Percentiles rank a stretch among this genome's conserved stretches.
Evolutionary conservation across 768 basidiomycete genomes (phyloP).

Genomic region (Phylloporus sp.): DNA sequence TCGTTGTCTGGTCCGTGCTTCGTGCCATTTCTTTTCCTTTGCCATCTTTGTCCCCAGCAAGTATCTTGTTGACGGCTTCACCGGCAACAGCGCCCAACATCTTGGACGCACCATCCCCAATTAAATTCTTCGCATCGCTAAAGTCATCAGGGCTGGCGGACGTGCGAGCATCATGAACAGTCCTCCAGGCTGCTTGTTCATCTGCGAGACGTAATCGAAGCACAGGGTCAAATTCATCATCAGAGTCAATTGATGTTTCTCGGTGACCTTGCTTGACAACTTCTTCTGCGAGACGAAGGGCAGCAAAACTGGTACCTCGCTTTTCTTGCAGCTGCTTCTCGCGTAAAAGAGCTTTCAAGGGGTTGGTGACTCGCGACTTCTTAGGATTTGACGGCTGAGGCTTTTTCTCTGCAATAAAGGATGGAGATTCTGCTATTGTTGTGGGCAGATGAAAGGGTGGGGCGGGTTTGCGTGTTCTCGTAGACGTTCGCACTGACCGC

Average conservation of each 20-base stretch:
- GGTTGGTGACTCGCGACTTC: conserved; percentile 36
- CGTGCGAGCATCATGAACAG: conserved; percentile 28
- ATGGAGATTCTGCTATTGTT: conserved; percentile 7
- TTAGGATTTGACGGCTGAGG: conserved; percentile 11
- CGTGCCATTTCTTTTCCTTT: conserved; percentile 27
- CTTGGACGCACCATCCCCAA: conserved; percentile 35
- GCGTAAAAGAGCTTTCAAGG: conserved; percentile 51
- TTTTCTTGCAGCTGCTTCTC: conserved; percentile 41
- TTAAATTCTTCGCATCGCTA: conserved; percentile 23
- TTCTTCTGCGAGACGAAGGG: conserved; percentile 44
- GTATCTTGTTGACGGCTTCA: conserved; percentile 42
- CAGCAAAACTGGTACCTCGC: conserved; percentile 36
- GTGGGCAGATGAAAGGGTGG: conserved; percentile 9
- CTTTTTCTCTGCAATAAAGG: not conserved
- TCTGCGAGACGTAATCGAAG: conserved; percentile 25
- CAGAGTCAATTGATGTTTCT: conserved; percentile 15
- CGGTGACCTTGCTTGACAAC: conserved; percentile 32
- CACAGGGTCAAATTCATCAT: conserved; percentile 21
- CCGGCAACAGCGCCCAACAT: conserved; percentile 32
- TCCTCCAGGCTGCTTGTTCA: conserved; percentile 39
- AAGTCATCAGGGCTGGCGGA: conserved; percentile 13
- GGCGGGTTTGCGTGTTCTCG: conserved; percentile 17
- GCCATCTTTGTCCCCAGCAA: conserved; percentile 38
- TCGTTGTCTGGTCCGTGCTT: conserved; percentile 16
- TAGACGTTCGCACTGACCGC: conserved; percentile 13